phyloP scores from a whole-genome alignment of 306 rosid genomes.

The Quercus mongolica region DNA sequence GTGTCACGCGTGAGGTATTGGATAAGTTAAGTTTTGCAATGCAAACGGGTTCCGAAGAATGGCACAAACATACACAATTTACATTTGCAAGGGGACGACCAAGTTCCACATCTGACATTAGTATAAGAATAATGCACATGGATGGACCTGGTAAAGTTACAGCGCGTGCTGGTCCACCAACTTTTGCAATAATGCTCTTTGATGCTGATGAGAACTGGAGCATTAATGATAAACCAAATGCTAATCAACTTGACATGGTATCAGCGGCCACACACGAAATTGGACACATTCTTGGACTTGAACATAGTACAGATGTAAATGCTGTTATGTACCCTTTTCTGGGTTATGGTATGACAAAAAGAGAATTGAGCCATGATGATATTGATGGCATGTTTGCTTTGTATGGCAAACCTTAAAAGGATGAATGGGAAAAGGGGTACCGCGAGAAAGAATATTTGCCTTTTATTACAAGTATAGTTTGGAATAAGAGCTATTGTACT shows the following conservation, averaged over 20 bases:
- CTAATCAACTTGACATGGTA: background rate
- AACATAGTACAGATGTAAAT: background rate
- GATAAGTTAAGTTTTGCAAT: background rate
- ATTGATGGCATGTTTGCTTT: background rate
- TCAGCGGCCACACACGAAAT: slow-evolving; percentile 23
- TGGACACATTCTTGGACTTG: slow-evolving; percentile 29
- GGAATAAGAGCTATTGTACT: no score
- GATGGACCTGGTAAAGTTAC: background rate
- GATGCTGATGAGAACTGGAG: slow-evolving; percentile 20
- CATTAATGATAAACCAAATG: background rate
- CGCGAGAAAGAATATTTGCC: no score
- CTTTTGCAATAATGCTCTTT: background rate
- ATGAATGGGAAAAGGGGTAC: no score
- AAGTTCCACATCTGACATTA: background rate
- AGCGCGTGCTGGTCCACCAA: background rate
- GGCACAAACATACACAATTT: background rate
- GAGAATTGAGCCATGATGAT: background rate
- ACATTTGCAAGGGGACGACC: background rate
- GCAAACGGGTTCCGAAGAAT: background rate
- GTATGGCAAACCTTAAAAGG: background rate
- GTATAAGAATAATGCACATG: background rate
- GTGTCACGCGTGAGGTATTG: background rate
- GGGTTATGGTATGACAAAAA: background rate
- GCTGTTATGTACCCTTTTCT: background rate
- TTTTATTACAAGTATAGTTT: no score